These are phyloP conservation scores for Lolium perenne DNA, from an alignment of 176 grass and related monocot species.

Conservation along the genomic window DNA sequence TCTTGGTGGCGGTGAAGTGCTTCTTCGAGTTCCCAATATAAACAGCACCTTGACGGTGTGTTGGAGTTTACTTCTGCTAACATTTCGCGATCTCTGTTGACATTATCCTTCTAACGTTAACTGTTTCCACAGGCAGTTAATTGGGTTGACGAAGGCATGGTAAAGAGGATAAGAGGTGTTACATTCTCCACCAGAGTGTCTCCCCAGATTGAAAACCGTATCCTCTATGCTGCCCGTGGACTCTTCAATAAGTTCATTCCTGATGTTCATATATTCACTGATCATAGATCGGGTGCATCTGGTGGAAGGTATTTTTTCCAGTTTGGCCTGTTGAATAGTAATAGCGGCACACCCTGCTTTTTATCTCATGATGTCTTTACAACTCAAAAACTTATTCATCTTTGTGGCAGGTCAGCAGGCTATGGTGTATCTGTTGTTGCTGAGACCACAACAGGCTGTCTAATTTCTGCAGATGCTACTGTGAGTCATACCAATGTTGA, in stretches of 20 bases:
- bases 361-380: constrained; percentile 20
- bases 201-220: constrained; percentile 67
- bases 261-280: constrained; percentile 91
- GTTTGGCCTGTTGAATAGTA: neutral
- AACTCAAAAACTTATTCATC: constrained; percentile 12
- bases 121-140: constrained; percentile 55
- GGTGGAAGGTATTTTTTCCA: constrained; percentile 66
- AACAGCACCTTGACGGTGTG: constrained; percentile 66
- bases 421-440: constrained; percentile 93
- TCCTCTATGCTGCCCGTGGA: constrained; percentile 82
- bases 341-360: neutral
- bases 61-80: neutral
- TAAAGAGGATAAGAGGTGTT: constrained; percentile 93
- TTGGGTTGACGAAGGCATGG: constrained; percentile 94
- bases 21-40: constrained; percentile 73
- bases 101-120: constrained; percentile 37
- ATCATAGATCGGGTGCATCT: constrained; percentile 62
- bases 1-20: constrained; percentile 79
- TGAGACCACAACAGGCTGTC: constrained; percentile 83
- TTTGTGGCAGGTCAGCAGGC: constrained; percentile 76
- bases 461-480: constrained; percentile 71
- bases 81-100: neutral
- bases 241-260: constrained; percentile 84
- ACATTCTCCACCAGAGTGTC: constrained; percentile 82
- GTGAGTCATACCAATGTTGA: constrained; percentile 71